Evolutionary conservation across 441 rosid genomes (phyloP).

Genomic region (Eutrema salsugineum): DNA sequence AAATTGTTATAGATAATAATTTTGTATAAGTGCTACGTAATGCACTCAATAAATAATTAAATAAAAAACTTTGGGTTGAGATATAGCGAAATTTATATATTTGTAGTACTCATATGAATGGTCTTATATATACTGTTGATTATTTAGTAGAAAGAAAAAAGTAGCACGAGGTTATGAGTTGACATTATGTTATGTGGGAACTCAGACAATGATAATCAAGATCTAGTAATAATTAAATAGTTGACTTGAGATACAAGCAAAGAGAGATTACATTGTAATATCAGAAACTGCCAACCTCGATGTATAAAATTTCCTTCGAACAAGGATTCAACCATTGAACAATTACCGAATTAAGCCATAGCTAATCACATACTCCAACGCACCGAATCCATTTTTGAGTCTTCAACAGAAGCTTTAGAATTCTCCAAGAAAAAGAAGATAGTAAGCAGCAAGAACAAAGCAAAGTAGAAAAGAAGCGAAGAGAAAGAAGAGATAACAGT

Average conservation of each 20-base stretch:
- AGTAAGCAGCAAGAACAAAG: slow-evolving; percentile 5
- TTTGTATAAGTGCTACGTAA: too few relatives aligned
- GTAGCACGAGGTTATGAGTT: not conserved
- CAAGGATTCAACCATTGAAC: not conserved
- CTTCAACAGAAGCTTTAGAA: not conserved
- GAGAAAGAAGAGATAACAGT: slow-evolving; percentile 16
- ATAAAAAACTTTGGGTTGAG: too few relatives aligned
- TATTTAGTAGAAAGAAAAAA: not conserved
- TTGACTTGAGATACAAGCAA: not conserved
- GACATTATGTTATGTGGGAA: not conserved
- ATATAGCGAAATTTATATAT: not conserved
- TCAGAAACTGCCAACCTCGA: not conserved
- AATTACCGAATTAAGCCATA: not conserved
- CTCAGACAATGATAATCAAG: not conserved
- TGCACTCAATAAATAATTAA: too few relatives aligned
- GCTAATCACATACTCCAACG: not conserved
- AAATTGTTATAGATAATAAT: too few relatives aligned
- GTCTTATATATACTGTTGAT: not conserved
- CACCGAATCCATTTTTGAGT: not conserved
- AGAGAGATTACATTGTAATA: not conserved
- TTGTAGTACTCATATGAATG: not conserved
- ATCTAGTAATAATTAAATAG: not conserved
- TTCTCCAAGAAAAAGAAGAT: slow-evolving; percentile 22
- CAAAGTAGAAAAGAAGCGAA: slow-evolving; percentile 5
- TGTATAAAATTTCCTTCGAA: not conserved